Evolutionary conservation across 345 rosid genomes (phyloP).

Genomic region (Brassica cretica): DNA sequence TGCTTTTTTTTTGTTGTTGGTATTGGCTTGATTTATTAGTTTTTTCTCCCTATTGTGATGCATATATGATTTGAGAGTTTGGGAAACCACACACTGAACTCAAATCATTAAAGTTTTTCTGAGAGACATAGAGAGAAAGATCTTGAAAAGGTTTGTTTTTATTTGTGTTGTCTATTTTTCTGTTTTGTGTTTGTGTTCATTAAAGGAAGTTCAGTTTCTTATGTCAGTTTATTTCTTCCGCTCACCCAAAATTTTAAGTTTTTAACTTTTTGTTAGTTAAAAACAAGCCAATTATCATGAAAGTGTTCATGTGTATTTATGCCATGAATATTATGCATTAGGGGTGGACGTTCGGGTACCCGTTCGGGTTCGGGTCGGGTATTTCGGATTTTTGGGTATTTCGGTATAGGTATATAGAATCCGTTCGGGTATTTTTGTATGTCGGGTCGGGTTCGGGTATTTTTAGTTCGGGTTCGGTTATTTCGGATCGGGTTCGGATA

Average conservation of each 20-base stretch:
- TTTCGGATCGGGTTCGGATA: too few species aligned
- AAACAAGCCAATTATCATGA: background rate
- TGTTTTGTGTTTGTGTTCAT: background rate
- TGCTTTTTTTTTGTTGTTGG: background rate
- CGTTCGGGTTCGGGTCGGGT: too few species aligned
- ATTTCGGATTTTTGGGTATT: too few species aligned
- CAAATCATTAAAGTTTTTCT: conserved; percentile 74
- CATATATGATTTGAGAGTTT: conserved; percentile 90
- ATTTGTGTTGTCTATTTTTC: background rate
- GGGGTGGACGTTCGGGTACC: too few species aligned
- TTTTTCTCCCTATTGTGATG: background rate
- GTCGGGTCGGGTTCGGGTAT: too few species aligned
- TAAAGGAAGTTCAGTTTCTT: background rate
- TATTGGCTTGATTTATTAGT: background rate
- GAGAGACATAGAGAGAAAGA: conserved; percentile 93
- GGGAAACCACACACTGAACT: conserved; percentile 95
- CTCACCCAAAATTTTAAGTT: background rate
- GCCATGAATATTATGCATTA: background rate
- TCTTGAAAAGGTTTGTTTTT: conserved; percentile 66
- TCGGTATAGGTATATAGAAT: too few species aligned
- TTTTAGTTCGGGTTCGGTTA: too few species aligned
- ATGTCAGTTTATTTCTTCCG: background rate
- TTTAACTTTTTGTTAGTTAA: background rate
- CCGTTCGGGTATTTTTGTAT: too few species aligned
- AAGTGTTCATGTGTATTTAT: background rate